phyloP scores from a whole-genome alignment of 176 grass and related monocot species.

The Sorghum bicolor region Sorghum_bicolor_NCBIv3 NC_012872.2:73953501-73954000 shows the following conservation, averaged over 20 bases:
- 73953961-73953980: slow-evolving; percentile 47
- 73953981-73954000: slow-evolving; percentile 61
- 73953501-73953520: slow-evolving; percentile 98
- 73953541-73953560: slow-evolving; percentile 91
- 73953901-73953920: not conserved
- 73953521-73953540: slow-evolving; percentile 98
- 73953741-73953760: slow-evolving; percentile 17
- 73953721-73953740: not conserved
- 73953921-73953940: not conserved
- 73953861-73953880: slow-evolving; percentile 55
- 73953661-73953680: slow-evolving; percentile 90
- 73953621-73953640: slow-evolving; percentile 91
- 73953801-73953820: slow-evolving; percentile 52
- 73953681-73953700: not conserved
- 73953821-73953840: slow-evolving; percentile 73
- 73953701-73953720: slow-evolving; percentile 5
- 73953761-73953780: slow-evolving; percentile 57
- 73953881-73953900: slow-evolving; percentile 11
- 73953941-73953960: slow-evolving; percentile 42
- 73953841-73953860: slow-evolving; percentile 94
- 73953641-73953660: slow-evolving; percentile 89
- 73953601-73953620: slow-evolving; percentile 98
- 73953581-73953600: slow-evolving; percentile 96
- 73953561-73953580: slow-evolving; percentile 91
- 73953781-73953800: slow-evolving; percentile 51